Evolutionary conservation across 495 filamentous ascomycete species (phyloP), one percentile per base, ranked within the genome.

Genomic region (Podospora australis): DNA sequence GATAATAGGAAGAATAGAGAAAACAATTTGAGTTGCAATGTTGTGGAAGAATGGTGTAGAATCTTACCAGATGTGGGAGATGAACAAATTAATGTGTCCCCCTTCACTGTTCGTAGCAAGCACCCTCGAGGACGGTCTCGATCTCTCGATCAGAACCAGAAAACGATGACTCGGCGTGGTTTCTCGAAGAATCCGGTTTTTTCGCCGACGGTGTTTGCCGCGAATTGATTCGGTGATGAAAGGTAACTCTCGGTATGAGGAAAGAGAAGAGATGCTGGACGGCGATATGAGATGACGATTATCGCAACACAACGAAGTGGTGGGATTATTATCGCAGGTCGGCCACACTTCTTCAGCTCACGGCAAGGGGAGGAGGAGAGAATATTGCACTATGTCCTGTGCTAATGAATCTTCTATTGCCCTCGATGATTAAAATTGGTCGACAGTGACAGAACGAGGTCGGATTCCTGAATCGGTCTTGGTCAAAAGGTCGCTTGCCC

Each of bases 31-130:
- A 26, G 10, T 42, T n/a, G n/a, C n/a, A n/a, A 25, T 24, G 40
- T 25, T 13, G 21, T 42, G 46, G 23, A 32, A 16, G 9, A 38
- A 38, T 38, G 48, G 52, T 48, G 43, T 42, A 40, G 49, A 47
- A 50, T 65, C 86, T 82, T 86, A 88, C 85, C 81, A 73, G 78
- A 66, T 73, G 74, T 73, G 81, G 86, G 89, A 95, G 90, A 95
- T 87, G 77, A 87, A 95, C 90, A 95, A 96, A 59, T 82, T 69
- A 96, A 96, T 96, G 90, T 88, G 83, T 96, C 90, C 87, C 90
- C 88, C 82, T 70, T 66, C 66, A 68, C 54, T 60, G 58, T 59
- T 71, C 32, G 32, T 49, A 30, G 39, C 53, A 58, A 57, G 47
- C 60, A 52, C 55, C 55, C 47, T 53, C 29, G 19, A 44, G 14